Percentiles rank a stretch among this genome's conserved stretches.
phyloP scores from a whole-genome alignment of 2,329 filamentous ascomycete species.

The Neonectria ditissima region DNA sequence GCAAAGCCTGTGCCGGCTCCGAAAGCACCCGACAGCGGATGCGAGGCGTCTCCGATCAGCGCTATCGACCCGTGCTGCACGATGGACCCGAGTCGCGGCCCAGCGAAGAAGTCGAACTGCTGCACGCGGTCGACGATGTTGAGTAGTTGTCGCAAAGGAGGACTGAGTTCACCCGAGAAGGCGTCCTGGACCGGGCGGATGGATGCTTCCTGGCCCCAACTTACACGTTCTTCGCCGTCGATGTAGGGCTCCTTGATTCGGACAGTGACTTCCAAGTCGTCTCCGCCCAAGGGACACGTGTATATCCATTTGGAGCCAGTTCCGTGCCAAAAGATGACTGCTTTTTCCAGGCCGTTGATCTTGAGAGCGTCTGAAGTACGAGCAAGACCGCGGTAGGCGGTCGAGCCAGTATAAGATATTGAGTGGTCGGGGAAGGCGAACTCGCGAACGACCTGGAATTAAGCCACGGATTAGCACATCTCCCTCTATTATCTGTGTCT shows the following conservation, averaged over 20 bases:
- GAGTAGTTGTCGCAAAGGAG: not conserved
- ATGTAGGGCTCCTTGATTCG: not conserved
- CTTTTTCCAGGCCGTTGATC: slow-evolving; percentile 20
- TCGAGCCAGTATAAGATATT: slow-evolving; percentile 41
- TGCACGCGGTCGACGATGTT: not conserved
- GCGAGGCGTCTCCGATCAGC: slow-evolving; percentile 29
- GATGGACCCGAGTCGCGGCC: not conserved
- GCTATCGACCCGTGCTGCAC: not conserved
- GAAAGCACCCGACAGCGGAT: slow-evolving; percentile 5
- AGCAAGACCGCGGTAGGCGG: slow-evolving; percentile 1
- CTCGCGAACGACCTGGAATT: slow-evolving; percentile 38
- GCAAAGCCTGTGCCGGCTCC: slow-evolving; percentile 11
- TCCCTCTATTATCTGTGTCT: too few relatives aligned
- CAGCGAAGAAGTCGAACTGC: slow-evolving; percentile 6
- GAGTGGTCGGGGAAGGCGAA: slow-evolving; percentile 54
- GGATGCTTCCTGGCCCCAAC: not conserved
- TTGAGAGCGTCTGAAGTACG: not conserved
- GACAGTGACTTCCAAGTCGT: slow-evolving; percentile 44
- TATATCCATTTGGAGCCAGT: slow-evolving; percentile 44
- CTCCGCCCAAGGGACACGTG: slow-evolving; percentile 45
- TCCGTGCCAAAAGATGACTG: slow-evolving; percentile 45
- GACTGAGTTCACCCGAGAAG: not conserved
- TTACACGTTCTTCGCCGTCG: not conserved
- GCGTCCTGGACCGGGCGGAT: not conserved
- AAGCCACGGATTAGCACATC: too few relatives aligned